These are phyloP conservation scores for Trichophyton simii DNA, from an alignment of 2,329 filamentous ascomycete species.

Conservation along the genomic window DNA sequence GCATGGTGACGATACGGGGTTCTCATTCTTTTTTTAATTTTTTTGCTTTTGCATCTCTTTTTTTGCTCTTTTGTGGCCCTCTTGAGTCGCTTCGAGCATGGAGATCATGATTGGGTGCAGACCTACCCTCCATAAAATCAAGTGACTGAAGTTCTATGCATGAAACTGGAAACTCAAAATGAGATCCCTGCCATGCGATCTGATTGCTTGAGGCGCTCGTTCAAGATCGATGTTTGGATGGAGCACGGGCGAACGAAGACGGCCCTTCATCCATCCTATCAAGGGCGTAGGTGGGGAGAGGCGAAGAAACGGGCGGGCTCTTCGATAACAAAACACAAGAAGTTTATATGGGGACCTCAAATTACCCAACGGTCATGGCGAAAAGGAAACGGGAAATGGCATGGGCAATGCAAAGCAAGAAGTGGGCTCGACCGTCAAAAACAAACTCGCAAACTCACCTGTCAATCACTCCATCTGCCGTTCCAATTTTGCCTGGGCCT, in stretches of 20 bases:
- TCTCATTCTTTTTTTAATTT: neutral
- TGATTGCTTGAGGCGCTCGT: conserved; percentile 9
- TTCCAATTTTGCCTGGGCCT: conserved; percentile 64
- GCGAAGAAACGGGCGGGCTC: neutral
- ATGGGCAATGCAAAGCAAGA: conserved; percentile 11
- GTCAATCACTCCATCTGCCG: conserved; percentile 67
- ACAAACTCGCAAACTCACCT: conserved; percentile 55
- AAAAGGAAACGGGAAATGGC: conserved; percentile 5
- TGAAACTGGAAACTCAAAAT: conserved; percentile 19
- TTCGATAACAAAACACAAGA: neutral
- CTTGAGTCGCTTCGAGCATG: neutral
- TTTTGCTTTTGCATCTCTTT: neutral
- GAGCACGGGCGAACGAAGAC: conserved; percentile 1
- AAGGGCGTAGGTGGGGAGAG: neutral
- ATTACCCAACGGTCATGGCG: conserved; percentile 6
- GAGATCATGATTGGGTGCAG: conserved; percentile 12
- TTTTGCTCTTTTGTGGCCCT: neutral
- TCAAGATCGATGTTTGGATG: conserved; percentile 2
- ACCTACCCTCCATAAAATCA: conserved; percentile 38
- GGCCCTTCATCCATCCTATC: neutral
- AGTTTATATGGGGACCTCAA: neutral
- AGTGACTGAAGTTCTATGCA: conserved; percentile 50
- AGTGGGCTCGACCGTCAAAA: conserved; percentile 5
- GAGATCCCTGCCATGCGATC: conserved; percentile 20
- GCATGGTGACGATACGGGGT: neutral